These are phyloP conservation scores for Anaeramoeba flamelloides DNA, from an alignment of 78 protist species.

Conservation along the genomic window DNA sequence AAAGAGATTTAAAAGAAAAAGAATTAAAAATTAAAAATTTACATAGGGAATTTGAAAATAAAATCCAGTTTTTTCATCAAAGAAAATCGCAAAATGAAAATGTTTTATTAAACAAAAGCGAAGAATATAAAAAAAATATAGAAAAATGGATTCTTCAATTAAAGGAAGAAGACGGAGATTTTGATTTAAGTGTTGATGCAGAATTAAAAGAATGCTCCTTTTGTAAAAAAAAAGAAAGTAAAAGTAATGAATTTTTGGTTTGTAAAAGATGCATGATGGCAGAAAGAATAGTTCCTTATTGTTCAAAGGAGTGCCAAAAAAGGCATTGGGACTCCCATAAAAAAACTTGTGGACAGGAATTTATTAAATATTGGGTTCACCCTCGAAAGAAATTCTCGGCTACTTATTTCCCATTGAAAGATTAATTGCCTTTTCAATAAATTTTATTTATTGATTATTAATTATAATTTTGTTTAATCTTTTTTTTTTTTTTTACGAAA, in stretches of 20 bases:
- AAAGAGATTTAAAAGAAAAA: too few species aligned
- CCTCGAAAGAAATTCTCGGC: too few species aligned
- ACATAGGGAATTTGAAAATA: background rate
- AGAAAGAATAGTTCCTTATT: background rate
- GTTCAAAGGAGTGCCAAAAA: background rate
- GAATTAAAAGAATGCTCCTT: background rate
- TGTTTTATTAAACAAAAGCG: background rate
- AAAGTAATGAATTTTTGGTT: background rate
- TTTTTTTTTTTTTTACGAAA: too few species aligned
- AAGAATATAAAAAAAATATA: background rate
- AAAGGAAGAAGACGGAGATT: too few species aligned
- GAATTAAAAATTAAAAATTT: background rate
- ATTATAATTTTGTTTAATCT: too few species aligned
- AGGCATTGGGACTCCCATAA: background rate
- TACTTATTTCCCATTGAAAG: too few species aligned
- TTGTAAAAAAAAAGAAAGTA: background rate
- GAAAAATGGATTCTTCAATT: background rate
- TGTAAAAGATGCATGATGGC: background rate
- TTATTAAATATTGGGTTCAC: background rate
- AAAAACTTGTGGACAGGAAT: background rate
- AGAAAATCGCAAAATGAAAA: background rate
- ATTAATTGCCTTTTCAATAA: too few species aligned
- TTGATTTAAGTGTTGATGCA: background rate
- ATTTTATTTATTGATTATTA: too few species aligned
- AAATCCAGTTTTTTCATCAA: background rate